These are phyloP conservation scores for Helotiales sp. DNA, from an alignment of 2,329 filamentous ascomycete genomes.

Conservation along the genomic window DNA sequence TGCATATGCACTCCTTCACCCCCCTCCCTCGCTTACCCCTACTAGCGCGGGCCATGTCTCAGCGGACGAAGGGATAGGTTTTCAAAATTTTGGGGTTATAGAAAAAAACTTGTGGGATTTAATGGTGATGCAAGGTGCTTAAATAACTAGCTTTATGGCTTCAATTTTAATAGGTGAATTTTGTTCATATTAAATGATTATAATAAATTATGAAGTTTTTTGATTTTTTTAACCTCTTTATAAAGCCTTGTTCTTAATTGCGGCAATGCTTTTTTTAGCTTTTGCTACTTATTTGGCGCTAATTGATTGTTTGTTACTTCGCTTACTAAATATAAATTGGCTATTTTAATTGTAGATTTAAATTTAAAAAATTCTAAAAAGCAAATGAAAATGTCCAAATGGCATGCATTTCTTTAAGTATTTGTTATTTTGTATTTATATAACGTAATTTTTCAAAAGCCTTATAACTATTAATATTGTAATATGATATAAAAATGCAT, in stretches of 20 bases:
- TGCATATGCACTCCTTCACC: too few species aligned
- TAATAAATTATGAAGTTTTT: neutral
- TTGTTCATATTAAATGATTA: neutral
- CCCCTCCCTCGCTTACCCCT: too few species aligned
- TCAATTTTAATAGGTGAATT: neutral
- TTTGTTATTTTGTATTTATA: neutral
- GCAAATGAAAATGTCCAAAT: neutral
- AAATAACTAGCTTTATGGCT: neutral
- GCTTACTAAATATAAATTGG: neutral
- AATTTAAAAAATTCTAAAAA: neutral
- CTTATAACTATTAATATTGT: neutral
- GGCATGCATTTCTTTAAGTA: neutral
- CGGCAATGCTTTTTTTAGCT: neutral
- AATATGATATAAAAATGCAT: neutral
- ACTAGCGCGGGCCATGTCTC: too few species aligned
- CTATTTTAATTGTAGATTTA: neutral
- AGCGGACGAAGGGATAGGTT: too few species aligned
- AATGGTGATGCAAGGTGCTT: neutral
- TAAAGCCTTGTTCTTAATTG: neutral
- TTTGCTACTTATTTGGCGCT: neutral
- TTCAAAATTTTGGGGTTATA: neutral
- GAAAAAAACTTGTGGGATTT: neutral
- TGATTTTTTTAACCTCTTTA: neutral
- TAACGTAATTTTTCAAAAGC: neutral
- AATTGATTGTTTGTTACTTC: neutral